Base-by-base conservation (phyloP, 2,329 filamentous ascomycete species). In the Colletotrichum sojae region DNA sequence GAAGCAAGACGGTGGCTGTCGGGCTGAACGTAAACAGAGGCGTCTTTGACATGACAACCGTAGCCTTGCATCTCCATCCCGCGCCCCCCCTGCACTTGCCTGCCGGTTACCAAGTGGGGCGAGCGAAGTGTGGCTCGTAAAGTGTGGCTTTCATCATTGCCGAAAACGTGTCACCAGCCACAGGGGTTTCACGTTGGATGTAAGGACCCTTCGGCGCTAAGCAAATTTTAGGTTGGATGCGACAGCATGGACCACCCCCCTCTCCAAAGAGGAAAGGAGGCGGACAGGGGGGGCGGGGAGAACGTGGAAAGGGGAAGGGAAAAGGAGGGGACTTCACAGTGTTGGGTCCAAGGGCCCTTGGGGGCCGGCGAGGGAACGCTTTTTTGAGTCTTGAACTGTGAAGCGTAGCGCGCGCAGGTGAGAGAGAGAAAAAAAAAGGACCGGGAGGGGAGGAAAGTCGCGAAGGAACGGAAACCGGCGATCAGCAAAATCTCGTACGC, bases 21-120 rank as follows among this genome's bases (percentile, higher is more conserved):
- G n/a, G 51, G 55, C 52, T 53, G 63, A 63, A 70, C 48, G 67
- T 70, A 70, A 70, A 70, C 67, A 70, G 57, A 70, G 63, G 56
- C 58, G 67, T 22, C 46, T 56, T 69, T 58, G 56, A 67, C 72
- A 67, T 62, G 72, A 75, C 76, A 75, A 76, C 76, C 60, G 49
- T 62, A 73, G 72, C 75, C 71, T 75, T 73, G 72, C 72, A 74
- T 63, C 31, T 10, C 48, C 54, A 16, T 55, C 40, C 48, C 49
- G 43, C 54, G 49, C 48, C 20, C 53, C 53, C 22, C 22, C 22
- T 25, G 22, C 22, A 25, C 22, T 25, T 25, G 22, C 22, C 22
- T 25, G 22, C 56, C 48, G 43, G 16, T n/a, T 45, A 31, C 10
- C 20, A 57, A 49, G 16, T 55, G 54, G 46, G 51, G 63, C n/a